These are phyloP conservation scores for Nakaseomyces delphensis DNA, from an alignment of 1,139 yeast species.

Conservation along the genomic window DNA sequence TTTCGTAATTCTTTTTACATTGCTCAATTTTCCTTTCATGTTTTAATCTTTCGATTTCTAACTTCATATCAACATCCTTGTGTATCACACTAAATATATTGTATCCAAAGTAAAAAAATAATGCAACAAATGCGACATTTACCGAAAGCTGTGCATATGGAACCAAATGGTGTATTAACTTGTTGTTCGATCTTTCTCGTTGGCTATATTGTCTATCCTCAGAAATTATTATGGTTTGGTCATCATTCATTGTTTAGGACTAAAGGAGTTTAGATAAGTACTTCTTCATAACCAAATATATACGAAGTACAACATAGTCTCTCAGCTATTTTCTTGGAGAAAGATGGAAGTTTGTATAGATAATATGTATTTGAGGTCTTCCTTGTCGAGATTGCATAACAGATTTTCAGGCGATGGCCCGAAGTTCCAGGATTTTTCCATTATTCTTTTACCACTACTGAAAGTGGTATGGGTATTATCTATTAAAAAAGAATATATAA, in stretches of 20 bases:
- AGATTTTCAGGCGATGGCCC: too few species aligned
- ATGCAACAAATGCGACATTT: background rate
- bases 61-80: constrained; percentile 44
- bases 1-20: constrained; percentile 44
- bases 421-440: too few species aligned
- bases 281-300: too few species aligned
- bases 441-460: too few species aligned
- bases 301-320: too few species aligned
- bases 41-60: constrained; percentile 29
- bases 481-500: background rate
- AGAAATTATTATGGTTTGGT: background rate
- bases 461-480: too few species aligned
- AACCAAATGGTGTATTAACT: background rate
- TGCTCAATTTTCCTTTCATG: constrained; percentile 37
- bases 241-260: background rate
- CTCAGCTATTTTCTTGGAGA: too few species aligned
- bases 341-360: too few species aligned
- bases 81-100: constrained; percentile 29
- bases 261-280: too few species aligned
- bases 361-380: too few species aligned
- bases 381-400: too few species aligned
- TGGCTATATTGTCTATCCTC: background rate
- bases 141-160: background rate
- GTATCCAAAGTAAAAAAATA: background rate
- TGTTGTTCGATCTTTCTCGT: background rate